Evolutionary conservation across 202 grass and related monocot species (phyloP).

Genomic region (Eragrostis tef): DNA sequence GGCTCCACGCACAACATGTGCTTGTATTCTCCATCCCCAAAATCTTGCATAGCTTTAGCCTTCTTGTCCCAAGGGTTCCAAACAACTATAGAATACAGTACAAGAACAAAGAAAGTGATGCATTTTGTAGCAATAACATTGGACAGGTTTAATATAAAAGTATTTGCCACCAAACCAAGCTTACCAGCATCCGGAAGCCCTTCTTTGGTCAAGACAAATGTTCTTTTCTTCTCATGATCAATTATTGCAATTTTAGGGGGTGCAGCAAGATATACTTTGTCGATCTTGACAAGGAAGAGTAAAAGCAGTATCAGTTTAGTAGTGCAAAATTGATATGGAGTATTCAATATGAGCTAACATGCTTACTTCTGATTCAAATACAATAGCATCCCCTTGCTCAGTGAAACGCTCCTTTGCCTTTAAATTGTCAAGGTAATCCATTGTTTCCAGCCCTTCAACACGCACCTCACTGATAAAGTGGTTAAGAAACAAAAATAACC

Average conservation of each 20-base stretch:
- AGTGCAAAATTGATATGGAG: background rate
- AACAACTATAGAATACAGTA: slow-evolving; percentile 59
- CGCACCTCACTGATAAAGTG: slow-evolving; percentile 78
- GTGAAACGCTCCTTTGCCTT: slow-evolving; percentile 81
- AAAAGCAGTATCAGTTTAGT: slow-evolving; percentile 30
- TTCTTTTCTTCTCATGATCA: slow-evolving; percentile 98
- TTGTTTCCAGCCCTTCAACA: slow-evolving; percentile 94
- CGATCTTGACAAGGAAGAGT: slow-evolving; percentile 58
- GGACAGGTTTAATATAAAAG: background rate
- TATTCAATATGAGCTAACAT: slow-evolving; percentile 21
- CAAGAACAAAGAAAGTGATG: background rate
- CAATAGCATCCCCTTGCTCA: slow-evolving; percentile 98
- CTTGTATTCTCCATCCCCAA: slow-evolving; percentile 91
- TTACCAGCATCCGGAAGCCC: slow-evolving; percentile 98
- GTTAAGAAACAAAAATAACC: slow-evolving; percentile 17
- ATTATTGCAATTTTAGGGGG: slow-evolving; percentile 95
- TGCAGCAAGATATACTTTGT: slow-evolving; percentile 84
- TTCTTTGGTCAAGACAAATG: slow-evolving; percentile 90
- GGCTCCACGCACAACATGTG: slow-evolving; percentile 88
- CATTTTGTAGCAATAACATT: background rate
- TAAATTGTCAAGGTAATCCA: slow-evolving; percentile 90
- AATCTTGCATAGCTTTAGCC: slow-evolving; percentile 87
- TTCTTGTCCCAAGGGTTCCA: slow-evolving; percentile 99
- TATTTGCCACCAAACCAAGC: slow-evolving; percentile 11
- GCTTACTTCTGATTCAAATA: slow-evolving; percentile 94